Conservation (phyloP, 2,329 filamentous ascomycete genomes). For the Cordyceps farinosa region DNA sequence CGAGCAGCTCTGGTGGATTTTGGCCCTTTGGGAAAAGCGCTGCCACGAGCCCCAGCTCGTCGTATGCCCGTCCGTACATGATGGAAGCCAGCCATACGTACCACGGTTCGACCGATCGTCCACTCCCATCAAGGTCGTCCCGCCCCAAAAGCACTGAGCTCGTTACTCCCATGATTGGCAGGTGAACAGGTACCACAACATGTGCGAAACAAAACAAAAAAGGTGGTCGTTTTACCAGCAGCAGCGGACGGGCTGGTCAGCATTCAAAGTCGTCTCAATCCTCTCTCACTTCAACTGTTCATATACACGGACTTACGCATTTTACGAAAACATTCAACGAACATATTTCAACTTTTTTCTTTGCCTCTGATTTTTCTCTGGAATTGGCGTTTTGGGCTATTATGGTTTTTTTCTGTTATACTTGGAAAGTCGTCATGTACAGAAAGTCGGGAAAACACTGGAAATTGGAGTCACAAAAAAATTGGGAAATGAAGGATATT, state of each 20-base stretch:
- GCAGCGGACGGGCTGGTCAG: not conserved
- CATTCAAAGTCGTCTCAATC: not conserved
- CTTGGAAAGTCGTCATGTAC: not conserved
- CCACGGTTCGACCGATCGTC: constrained; percentile 45
- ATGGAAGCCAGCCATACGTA: constrained; percentile 47
- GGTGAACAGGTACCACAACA: constrained; percentile 31
- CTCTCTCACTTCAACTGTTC: constrained; percentile 5
- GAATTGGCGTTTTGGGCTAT: not conserved
- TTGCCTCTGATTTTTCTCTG: not conserved
- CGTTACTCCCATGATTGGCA: constrained; percentile 56
- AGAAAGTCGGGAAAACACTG: not conserved
- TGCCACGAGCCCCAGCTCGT: constrained; percentile 50
- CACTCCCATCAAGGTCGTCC: constrained; percentile 55
- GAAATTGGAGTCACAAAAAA: constrained; percentile 13
- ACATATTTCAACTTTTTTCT: constrained; percentile 8
- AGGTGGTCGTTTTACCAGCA: not conserved
- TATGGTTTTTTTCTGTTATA: not conserved
- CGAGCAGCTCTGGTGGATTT: constrained; percentile 46
- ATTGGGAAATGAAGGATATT: constrained; percentile 11
- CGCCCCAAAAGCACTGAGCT: constrained; percentile 62
- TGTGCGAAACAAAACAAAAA: not conserved
- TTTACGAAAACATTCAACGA: constrained; percentile 14
- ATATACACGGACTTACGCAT: constrained; percentile 9
- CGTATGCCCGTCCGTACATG: constrained; percentile 42
- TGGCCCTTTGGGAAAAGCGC: constrained; percentile 49